Evolutionary conservation across 2,329 filamentous ascomycete species (phyloP).

Genomic region (Scolecobasidium constrictum): DNA sequence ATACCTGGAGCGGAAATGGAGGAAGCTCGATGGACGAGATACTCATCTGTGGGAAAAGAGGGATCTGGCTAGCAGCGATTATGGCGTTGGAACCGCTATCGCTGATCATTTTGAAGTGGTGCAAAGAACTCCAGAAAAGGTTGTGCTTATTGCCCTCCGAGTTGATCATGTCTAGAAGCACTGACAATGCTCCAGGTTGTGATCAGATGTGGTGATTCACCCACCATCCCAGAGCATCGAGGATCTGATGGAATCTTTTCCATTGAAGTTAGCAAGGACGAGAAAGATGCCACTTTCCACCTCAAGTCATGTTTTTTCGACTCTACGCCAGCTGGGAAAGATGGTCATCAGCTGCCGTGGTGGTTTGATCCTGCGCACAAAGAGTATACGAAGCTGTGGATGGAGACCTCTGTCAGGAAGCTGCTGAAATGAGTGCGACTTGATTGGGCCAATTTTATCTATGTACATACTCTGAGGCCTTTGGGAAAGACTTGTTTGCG

Average conservation of each 20-base stretch:
- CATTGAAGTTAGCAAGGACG: conserved; percentile 27
- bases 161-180: too few relatives aligned
- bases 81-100: conserved; percentile 24
- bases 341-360: conserved; percentile 18
- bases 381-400: conserved; percentile 29
- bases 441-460: too few relatives aligned
- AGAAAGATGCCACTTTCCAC: conserved; percentile 25
- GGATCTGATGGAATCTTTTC: conserved; percentile 26
- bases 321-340: conserved; percentile 24
- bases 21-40: conserved; percentile 20
- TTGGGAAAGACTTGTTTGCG: too few relatives aligned
- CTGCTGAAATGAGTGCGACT: conserved; percentile 22
- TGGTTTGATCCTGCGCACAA: conserved; percentile 22
- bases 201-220: conserved; percentile 27
- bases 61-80: conserved; percentile 21
- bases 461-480: too few relatives aligned
- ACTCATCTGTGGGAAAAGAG: conserved; percentile 24
- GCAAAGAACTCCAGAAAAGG: conserved; percentile 23
- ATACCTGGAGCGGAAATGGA: conserved; percentile 25
- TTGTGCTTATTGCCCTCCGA: too few relatives aligned
- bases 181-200: conserved; percentile 24
- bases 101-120: conserved; percentile 32
- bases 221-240: conserved; percentile 19
- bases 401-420: conserved; percentile 29
- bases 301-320: conserved; percentile 29